Evolutionary conservation across 768 basidiomycete species (phyloP).

Genomic region (Brasilioporus rufonigricans): DNA sequence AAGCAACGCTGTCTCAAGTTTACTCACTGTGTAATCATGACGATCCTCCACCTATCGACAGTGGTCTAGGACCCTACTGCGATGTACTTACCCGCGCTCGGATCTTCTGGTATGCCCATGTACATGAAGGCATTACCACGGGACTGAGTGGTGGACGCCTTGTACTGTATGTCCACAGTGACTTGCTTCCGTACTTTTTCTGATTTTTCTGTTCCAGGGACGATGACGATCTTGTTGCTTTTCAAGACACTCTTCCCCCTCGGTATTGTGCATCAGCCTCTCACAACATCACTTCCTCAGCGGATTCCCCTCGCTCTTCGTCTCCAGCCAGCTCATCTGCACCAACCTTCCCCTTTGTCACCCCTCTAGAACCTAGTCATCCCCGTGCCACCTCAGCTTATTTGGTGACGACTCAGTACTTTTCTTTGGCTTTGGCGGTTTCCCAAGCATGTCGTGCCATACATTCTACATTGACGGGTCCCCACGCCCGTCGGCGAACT

Average conservation of each 20-base stretch:
- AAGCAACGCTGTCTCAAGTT: slow-evolving; percentile 79
- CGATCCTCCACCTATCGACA: slow-evolving; percentile 42
- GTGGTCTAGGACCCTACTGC: slow-evolving; percentile 53
- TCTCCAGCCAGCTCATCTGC: slow-evolving; percentile 24
- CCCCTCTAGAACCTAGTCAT: slow-evolving; percentile 24
- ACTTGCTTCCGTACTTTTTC: background rate
- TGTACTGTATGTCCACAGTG: slow-evolving; percentile 54
- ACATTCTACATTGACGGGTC: slow-evolving; percentile 76
- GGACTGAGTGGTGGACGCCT: slow-evolving; percentile 85
- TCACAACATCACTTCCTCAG: slow-evolving; percentile 32
- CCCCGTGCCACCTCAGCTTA: slow-evolving; percentile 43
- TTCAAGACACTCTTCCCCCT: slow-evolving; percentile 62
- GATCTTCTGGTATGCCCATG: slow-evolving; percentile 87
- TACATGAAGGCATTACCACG: slow-evolving; percentile 79
- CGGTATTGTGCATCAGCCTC: slow-evolving; percentile 31
- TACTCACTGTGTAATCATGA: slow-evolving; percentile 67
- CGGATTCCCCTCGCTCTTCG: slow-evolving; percentile 35
- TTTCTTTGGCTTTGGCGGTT: slow-evolving; percentile 71
- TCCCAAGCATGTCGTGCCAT: slow-evolving; percentile 76
- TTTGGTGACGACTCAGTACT: slow-evolving; percentile 54
- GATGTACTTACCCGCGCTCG: slow-evolving; percentile 65
- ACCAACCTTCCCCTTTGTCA: slow-evolving; percentile 23
- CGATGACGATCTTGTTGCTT: slow-evolving; percentile 72
- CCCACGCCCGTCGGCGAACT: slow-evolving; percentile 60
- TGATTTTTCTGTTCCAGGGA: slow-evolving; percentile 41